phyloP scores from a whole-genome alignment of 108 stramenopile species.

The Heterococcus sp. region DNA sequence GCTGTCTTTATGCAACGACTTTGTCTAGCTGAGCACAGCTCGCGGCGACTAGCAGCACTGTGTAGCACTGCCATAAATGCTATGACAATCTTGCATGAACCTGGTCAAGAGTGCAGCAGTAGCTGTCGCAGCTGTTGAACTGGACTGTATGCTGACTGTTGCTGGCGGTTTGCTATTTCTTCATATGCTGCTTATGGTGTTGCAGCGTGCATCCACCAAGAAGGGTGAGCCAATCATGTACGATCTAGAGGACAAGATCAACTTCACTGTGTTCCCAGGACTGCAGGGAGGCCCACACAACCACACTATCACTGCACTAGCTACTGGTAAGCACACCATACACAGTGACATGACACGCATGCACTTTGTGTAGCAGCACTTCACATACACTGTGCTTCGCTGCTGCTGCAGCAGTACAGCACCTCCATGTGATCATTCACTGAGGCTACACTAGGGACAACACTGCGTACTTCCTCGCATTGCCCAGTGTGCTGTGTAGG shows the following conservation, averaged over 20 bases:
- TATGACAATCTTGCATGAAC: background rate
- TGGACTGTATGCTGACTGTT: too few relatives aligned
- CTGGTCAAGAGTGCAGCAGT: background rate
- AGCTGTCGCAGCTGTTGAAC: too few relatives aligned
- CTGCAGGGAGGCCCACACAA: slow-evolving; percentile 99
- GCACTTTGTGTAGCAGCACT: too few relatives aligned
- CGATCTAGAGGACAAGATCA: slow-evolving; percentile 74
- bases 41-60: too few relatives aligned
- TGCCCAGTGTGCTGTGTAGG: too few relatives aligned
- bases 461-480: too few relatives aligned
- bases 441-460: too few relatives aligned
- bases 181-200: background rate
- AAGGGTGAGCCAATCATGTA: slow-evolving; percentile 93
- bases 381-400: too few relatives aligned
- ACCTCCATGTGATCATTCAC: too few relatives aligned
- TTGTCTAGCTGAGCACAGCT: background rate
- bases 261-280: slow-evolving; percentile 98
- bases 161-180: too few relatives aligned
- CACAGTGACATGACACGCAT: background rate
- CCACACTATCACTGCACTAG: slow-evolving; percentile 97
- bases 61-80: background rate
- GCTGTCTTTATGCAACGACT: slow-evolving; percentile 19
- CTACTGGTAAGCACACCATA: slow-evolving; percentile 59
- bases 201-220: slow-evolving; percentile 67
- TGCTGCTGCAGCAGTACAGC: too few relatives aligned